Evolutionary conservation across 345 rosid genomes (phyloP).

Genomic region (Stellera chamaejasme): DNA sequence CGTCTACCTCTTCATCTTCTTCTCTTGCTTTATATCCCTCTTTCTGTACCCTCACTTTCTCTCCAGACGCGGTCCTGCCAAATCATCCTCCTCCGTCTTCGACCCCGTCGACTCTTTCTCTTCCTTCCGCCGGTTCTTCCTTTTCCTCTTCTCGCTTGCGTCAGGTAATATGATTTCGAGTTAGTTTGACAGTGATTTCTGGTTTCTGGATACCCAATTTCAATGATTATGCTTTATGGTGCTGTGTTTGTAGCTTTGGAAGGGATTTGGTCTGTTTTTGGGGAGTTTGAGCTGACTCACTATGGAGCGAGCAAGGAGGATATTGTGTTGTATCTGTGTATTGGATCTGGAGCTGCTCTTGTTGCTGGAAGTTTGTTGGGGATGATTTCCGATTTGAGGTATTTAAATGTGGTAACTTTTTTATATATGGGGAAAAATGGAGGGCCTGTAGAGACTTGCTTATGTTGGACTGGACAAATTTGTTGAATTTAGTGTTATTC

Average conservation of each 20-base stretch:
- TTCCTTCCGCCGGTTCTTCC: constrained; percentile 60
- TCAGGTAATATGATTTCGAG: constrained; percentile 37
- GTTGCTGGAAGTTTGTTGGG: constrained; percentile 56
- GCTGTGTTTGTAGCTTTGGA: constrained; percentile 40
- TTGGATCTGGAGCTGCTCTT: constrained; percentile 54
- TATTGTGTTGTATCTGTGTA: constrained; percentile 39
- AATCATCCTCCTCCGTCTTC: constrained; percentile 32
- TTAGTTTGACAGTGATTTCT: background rate
- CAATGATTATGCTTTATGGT: background rate
- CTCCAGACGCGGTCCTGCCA: constrained; percentile 20
- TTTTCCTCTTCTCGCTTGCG: constrained; percentile 59
- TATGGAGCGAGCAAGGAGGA: constrained; percentile 42
- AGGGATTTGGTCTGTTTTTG: constrained; percentile 73
- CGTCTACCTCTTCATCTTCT: constrained; percentile 46
- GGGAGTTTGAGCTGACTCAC: constrained; percentile 56
- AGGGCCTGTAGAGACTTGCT: background rate
- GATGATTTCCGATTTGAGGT: constrained; percentile 71
- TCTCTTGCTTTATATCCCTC: constrained; percentile 48
- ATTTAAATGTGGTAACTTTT: constrained; percentile 3
- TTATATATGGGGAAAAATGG: background rate
- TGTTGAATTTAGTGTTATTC: background rate
- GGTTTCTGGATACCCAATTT: background rate
- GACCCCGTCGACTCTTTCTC: constrained; percentile 40
- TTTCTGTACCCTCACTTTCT: constrained; percentile 38
- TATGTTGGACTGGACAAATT: background rate